Evolutionary conservation across 2,329 filamentous ascomycete genomes (phyloP), one percentile per base, ranked within the genome.

Genomic region (Trichoderma afroharzianum): DNA sequence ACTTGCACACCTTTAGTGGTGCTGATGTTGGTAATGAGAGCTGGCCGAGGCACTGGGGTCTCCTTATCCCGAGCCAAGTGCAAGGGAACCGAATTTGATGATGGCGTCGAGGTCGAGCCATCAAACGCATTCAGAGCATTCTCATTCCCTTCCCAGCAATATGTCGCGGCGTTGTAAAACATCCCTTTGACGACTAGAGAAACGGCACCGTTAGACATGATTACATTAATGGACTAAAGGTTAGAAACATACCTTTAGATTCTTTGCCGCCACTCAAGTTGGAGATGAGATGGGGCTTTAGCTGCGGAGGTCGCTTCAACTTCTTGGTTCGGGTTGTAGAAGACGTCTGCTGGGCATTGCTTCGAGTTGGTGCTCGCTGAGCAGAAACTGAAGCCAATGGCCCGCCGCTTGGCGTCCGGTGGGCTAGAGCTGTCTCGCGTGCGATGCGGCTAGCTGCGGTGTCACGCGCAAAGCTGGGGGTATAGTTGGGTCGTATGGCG

Each of bases 131-230:
- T 88, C 68, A 97, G 84, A 39, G 88, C 92, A 76, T 94, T 95
- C 80, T 99, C 96, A 77, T 99, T 99, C 67, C 96, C 96, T 85
- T 99, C 96, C 96, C 96, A 99, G 63, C 90, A 88, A 78, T 91
- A 96, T 9, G 93, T 92, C 32, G 88, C 85, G 7, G 96, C 93
- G 78, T 99, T 98, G 80, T 97, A 99, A 69, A 90, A 91, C 96
- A 99, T 99, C 74, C 95, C 96, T 81, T 97, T 96, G 73, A 97
- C 88, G 78, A 91, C 93, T 95, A 74, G 33, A 21, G n/a, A 33
- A 58, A 58, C 57, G 57, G 15, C 1, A 32, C 36, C 61, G 76
- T 84, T 78, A 83, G 80, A 61, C 71, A 50, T 14, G 7, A 14
- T 14, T 12, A 57, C n/a, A 33, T 3, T 14, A 28, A 69, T 53